Evolutionary conservation across 2,329 filamentous ascomycete species (phyloP), one percentile per base, ranked within the genome.

Genomic region (Pseudocercospora eumusae): DNA sequence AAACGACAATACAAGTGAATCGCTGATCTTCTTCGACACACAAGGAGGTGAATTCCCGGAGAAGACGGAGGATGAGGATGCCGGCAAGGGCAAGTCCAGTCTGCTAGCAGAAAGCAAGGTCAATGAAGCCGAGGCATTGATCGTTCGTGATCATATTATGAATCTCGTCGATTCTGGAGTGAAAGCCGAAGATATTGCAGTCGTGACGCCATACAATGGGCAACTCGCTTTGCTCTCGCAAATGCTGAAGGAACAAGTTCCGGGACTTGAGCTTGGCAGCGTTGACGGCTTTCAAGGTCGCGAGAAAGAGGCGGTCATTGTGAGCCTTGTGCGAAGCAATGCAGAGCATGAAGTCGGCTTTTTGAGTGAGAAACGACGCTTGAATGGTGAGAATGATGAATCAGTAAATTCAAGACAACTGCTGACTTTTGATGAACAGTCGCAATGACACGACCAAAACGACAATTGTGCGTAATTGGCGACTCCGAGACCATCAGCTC

Each of bases 271-370:
- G 76, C 82, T 99, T n/a, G 95, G 95, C 33, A 96, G 92, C 70
- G 91, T 99, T 1, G 95, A 99, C 76, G 95, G 93, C 1, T 99
- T 99, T 75, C 95, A 99, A 76, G 95, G 95, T 33, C 86, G 95
- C 18, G 95, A 99, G 77, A 99, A 99, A 77, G 95, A 99, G 76
- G 95, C 91, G 2, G 88, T 99, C 15, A 84, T 99, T 42, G 88
- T 99, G 56, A 96, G 89, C 75, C 83, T 98, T n/a, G 95, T 99
- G 60, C 84, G 95, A 68, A 97, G 93, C 77, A 99, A 99, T 74
- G 68, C 86, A 5, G 86, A 92, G 54, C 86, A 88, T 56, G 92
- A 98, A 75, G 93, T 98, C 13, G 95, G 95, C 9, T 99, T 99
- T 73, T 79, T 99, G 40, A 91, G 87, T 13, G 95, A 99, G 78